Percentiles rank a stretch among this genome's conserved stretches.
These are phyloP conservation scores for Incumbomyces delicatus DNA, from an alignment of 2,329 filamentous ascomycete genomes.

Conservation along the genomic window DNA sequence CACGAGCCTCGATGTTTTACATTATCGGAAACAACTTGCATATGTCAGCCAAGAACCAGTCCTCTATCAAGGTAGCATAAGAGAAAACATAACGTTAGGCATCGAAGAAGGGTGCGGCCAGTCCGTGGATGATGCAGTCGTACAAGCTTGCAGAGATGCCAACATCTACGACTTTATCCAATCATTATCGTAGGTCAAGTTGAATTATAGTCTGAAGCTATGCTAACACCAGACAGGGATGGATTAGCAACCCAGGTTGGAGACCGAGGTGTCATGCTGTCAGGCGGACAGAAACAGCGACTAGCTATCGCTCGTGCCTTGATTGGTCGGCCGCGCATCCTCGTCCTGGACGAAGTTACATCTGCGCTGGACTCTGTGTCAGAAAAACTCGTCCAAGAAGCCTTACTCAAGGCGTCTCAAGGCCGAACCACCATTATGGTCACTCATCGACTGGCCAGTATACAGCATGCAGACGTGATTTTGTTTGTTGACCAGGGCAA, in stretches of 20 bases:
- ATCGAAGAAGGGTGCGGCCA: slow-evolving; percentile 46
- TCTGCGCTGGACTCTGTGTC: slow-evolving; percentile 51
- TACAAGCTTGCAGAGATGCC: slow-evolving; percentile 61
- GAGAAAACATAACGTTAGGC: slow-evolving; percentile 78
- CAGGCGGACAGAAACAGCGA: slow-evolving; percentile 42
- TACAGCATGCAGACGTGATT: slow-evolving; percentile 64
- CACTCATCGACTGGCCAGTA: slow-evolving; percentile 63
- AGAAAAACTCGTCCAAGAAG: slow-evolving; percentile 60
- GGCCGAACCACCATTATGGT: slow-evolving; percentile 62
- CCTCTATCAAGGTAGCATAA: slow-evolving; percentile 80
- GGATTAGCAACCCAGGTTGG: slow-evolving; percentile 45
- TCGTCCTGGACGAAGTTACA: slow-evolving; percentile 71
- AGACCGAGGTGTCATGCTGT: slow-evolving; percentile 41
- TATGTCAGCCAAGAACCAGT: slow-evolving; percentile 90
- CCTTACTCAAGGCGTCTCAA: slow-evolving; percentile 58
- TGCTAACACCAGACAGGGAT: slow-evolving; percentile 27
- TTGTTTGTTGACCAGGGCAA: slow-evolving; percentile 57
- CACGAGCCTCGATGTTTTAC: slow-evolving; percentile 65
- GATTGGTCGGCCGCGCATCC: slow-evolving; percentile 48
- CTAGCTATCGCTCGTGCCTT: slow-evolving; percentile 37
- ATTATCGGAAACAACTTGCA: slow-evolving; percentile 71
- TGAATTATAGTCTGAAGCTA: background rate
- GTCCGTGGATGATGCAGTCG: slow-evolving; percentile 25
- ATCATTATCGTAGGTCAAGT: slow-evolving; percentile 13
- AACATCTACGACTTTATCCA: slow-evolving; percentile 42